These are phyloP conservation scores for Kalmusia sp. DNA, from an alignment of 2,329 filamentous ascomycete species.

Conservation along the genomic window DNA sequence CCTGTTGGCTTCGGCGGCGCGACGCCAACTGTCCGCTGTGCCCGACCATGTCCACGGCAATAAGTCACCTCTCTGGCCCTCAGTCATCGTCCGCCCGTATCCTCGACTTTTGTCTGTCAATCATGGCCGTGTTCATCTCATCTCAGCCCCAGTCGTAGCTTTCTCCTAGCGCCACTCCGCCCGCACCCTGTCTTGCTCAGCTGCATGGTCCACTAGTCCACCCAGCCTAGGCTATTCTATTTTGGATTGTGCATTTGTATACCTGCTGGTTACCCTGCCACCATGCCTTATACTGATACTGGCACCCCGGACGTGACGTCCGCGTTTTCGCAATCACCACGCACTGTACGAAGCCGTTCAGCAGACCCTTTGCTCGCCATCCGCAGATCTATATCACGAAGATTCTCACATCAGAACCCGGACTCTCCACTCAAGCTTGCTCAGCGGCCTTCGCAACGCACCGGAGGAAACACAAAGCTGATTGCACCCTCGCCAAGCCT, in stretches of 20 bases:
- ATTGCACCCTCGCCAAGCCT: conserved; percentile 10
- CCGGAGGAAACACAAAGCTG: conserved; percentile 9
- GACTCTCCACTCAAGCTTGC: conserved; percentile 12
- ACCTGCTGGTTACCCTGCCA: conserved; percentile 17
- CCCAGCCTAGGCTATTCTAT: conserved; percentile 8
- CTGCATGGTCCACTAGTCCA: conserved; percentile 6
- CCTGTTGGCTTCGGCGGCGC: not conserved
- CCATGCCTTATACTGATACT: conserved; percentile 21
- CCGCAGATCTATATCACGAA: conserved; percentile 62
- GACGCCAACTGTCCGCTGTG: conserved; percentile 2
- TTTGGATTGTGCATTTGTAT: conserved; percentile 19
- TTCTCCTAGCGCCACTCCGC: conserved; percentile 3
- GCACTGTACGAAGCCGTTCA: not conserved
- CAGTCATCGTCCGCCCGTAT: not conserved
- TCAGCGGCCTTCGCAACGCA: conserved; percentile 17
- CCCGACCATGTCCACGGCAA: conserved; percentile 4
- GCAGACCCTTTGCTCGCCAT: conserved; percentile 5
- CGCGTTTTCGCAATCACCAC: not conserved
- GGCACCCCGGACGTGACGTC: conserved; percentile 21
- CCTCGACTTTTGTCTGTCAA: not conserved
- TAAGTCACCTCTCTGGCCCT: conserved; percentile 6
- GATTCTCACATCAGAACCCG: conserved; percentile 55
- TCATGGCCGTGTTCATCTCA: not conserved
- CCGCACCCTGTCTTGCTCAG: conserved; percentile 7
- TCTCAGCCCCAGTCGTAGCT: conserved; percentile 10